Base-by-base conservation (phyloP, 352 stramenopile genomes). In the Achlya hypogyna region DNA sequence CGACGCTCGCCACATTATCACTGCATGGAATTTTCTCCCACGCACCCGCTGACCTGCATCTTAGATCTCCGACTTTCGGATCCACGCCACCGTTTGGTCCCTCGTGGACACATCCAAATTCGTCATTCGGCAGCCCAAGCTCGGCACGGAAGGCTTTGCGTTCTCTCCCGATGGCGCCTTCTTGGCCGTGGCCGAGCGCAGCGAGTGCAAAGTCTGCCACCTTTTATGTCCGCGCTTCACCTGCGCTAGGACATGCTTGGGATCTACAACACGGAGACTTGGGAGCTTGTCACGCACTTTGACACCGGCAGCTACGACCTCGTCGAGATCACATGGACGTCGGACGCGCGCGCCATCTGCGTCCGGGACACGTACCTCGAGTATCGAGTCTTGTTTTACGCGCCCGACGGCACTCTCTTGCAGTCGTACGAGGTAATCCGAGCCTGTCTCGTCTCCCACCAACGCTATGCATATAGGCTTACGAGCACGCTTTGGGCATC, bases 81-180 rank as follows among this genome's bases (percentile, higher is more conserved):
- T 93, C 25, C 84, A 92, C 53, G 83, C 81, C 27, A 92, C 80
- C 2, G 81, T 93, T 31, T 93, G 85, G 85, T 91, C 81, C 22
- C 72, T 93, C 4, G 45, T 75, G n/a, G 78, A 90, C 56, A 67
- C 75, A 5, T 77, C 78, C 23, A 79, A 84, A 27, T 86, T 74
- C 28, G 75, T 77, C 45, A 87, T 92, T 58, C 75, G 80, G 5
- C 76, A 74, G 51, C 85, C 85, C 9, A 93, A 93, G 60, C 74
- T 93, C 43, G 72, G 73, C 9, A 78, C 65, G 2, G 81, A 91
- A 3, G 85, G 83, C 0, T 75, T 93, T 40, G 70, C 75, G 16
- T 93, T 91, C 62, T 89, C 79, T 32, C 42, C 70, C 9, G 81
- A 86, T 65, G 77, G 75, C 2, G 64, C 72, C 20, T 81, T 87